phyloP scores from a whole-genome alignment of 495 filamentous ascomycete genomes.

The Tetracladium setigerum region DNA sequence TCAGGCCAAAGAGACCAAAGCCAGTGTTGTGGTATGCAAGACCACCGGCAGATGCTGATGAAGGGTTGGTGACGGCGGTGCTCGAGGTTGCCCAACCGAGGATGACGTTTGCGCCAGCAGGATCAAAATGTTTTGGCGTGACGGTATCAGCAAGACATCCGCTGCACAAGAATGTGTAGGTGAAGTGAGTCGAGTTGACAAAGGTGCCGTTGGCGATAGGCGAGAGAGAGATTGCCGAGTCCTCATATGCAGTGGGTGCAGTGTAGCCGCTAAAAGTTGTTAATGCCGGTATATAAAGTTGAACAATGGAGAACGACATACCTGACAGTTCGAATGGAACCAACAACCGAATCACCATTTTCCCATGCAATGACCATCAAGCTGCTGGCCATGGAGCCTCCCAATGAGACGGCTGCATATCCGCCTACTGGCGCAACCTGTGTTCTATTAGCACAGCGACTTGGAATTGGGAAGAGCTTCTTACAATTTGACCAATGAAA shows the following conservation, averaged over 20 bases:
- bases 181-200: constrained; percentile 28
- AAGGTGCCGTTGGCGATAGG: constrained; percentile 29
- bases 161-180: constrained; percentile 32
- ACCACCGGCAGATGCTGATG: constrained; percentile 22
- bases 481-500: constrained; percentile 31
- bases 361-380: constrained; percentile 50
- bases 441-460: background rate
- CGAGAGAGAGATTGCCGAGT: constrained; percentile 19
- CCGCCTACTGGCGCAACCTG: constrained; percentile 25
- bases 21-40: constrained; percentile 34
- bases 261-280: constrained; percentile 35
- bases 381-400: constrained; percentile 47
- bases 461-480: constrained; percentile 10
- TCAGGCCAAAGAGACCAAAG: constrained; percentile 34
- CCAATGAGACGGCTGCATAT: constrained; percentile 43
- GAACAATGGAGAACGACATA: background rate
- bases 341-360: constrained; percentile 36
- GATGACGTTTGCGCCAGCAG: constrained; percentile 10
- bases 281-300: background rate
- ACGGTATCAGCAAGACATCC: constrained; percentile 22
- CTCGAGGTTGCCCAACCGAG: constrained; percentile 26
- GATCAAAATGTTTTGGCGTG: constrained; percentile 10
- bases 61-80: constrained; percentile 22
- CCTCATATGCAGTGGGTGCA: constrained; percentile 43
- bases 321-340: constrained; percentile 45